Percentiles rank a stretch among this genome's conserved stretches.
Conservation (phyloP, 352 stramenopile species). For the Albugo candida region DNA sequence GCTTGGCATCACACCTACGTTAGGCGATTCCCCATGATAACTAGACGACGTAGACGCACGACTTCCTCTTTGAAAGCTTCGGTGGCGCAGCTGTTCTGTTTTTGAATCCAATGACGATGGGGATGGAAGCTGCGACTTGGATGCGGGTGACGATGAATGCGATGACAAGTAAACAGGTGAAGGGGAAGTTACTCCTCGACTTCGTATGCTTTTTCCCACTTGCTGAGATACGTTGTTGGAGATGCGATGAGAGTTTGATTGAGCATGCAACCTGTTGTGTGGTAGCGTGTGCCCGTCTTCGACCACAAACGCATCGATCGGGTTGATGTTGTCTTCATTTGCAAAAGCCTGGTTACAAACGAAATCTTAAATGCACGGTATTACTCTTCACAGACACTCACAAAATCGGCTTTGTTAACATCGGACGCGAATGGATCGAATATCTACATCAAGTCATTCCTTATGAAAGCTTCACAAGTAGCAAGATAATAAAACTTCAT, state of each 20-base stretch:
- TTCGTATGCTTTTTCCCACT: conserved; percentile 46
- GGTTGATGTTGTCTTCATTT: conserved; percentile 63
- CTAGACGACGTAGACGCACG: neutral
- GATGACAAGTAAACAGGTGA: conserved; percentile 5
- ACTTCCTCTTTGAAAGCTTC: neutral
- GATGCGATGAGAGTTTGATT: conserved; percentile 25
- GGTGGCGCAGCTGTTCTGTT: too few species aligned
- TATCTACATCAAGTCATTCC: conserved; percentile 19
- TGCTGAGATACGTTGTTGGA: conserved; percentile 11
- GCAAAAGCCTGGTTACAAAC: conserved; percentile 28
- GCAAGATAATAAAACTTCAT: conserved; percentile 5
- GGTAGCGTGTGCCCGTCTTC: conserved; percentile 54
- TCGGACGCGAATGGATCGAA: conserved; percentile 57
- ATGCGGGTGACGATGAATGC: neutral
- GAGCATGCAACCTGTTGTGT: conserved; percentile 30
- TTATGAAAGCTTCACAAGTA: conserved; percentile 1
- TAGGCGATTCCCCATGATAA: too few species aligned
- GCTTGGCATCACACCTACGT: neutral
- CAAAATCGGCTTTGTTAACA: conserved; percentile 50
- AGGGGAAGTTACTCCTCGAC: conserved; percentile 11
- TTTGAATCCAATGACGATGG: too few species aligned
- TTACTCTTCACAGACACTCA: conserved; percentile 7
- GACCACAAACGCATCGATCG: conserved; percentile 45
- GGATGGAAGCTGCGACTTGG: neutral
- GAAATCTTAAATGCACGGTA: neutral